phyloP scores from a whole-genome alignment of 2,329 filamentous ascomycete genomes.

The Colletotrichum chlorophyti region DNA sequence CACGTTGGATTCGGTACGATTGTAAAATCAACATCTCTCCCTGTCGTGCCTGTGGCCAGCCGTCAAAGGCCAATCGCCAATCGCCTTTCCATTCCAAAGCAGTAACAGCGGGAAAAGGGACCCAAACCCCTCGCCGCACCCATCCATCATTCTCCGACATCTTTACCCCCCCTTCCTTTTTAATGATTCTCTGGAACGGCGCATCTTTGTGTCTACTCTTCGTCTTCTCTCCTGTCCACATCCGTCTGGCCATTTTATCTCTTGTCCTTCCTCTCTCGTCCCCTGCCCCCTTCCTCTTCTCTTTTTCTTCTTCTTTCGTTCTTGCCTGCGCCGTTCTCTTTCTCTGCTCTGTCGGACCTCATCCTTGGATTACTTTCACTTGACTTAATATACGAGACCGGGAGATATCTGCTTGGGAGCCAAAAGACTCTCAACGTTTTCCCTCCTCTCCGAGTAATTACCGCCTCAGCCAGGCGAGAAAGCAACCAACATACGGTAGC shows the following conservation, averaged over 20 bases:
- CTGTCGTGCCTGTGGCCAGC: slow-evolving; percentile 28
- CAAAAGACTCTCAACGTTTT: not conserved
- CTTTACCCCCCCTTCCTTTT: too few relatives aligned
- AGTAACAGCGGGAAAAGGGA: slow-evolving; percentile 3
- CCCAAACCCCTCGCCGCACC: slow-evolving; percentile 5
- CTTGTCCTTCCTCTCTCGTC: not conserved
- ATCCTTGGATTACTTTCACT: not conserved
- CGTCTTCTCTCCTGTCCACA: not conserved
- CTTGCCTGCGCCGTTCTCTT: not conserved
- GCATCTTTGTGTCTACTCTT: slow-evolving; percentile 5
- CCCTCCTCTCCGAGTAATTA: not conserved
- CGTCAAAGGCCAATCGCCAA: slow-evolving; percentile 23
- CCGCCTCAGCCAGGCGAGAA: too few relatives aligned
- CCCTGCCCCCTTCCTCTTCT: not conserved
- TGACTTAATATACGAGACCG: not conserved
- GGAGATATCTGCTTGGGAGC: not conserved
- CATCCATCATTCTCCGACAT: not conserved
- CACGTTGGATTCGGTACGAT: slow-evolving; percentile 9
- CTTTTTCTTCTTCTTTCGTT: not conserved
- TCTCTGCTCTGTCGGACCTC: not conserved
- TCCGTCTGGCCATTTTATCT: not conserved
- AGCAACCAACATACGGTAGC: too few relatives aligned
- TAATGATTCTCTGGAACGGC: slow-evolving; percentile 13
- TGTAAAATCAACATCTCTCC: slow-evolving; percentile 26
- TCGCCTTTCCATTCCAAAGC: slow-evolving; percentile 20